Conservation (phyloP, 495 filamentous ascomycete species). For the Hyaloscypha bicolor region DNA sequence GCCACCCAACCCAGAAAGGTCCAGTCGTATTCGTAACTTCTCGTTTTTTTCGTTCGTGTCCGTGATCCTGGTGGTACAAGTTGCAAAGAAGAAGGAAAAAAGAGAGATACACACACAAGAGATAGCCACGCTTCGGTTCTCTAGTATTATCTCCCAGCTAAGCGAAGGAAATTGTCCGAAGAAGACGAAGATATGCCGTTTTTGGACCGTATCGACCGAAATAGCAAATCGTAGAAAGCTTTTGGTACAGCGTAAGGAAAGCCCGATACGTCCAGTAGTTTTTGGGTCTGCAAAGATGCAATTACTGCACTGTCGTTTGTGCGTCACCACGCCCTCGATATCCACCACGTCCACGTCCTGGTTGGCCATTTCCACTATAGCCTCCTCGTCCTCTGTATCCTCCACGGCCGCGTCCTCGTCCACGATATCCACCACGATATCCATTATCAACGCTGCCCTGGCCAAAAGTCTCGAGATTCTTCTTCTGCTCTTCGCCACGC, state of each 20-base stretch:
- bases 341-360: conserved; percentile 30
- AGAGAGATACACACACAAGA: conserved; percentile 10
- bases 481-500: conserved; percentile 88
- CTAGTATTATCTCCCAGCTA: not conserved
- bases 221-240: conserved; percentile 26
- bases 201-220: conserved; percentile 15
- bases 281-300: not conserved
- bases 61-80: conserved; percentile 32
- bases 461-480: conserved; percentile 98
- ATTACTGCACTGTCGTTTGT: conserved; percentile 26
- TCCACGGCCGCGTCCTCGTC: conserved; percentile 63
- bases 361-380: conserved; percentile 30
- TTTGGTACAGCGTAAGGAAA: conserved; percentile 32
- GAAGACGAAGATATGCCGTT: conserved; percentile 1
- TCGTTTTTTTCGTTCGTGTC: conserved; percentile 23
- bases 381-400: conserved; percentile 56
- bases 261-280: conserved; percentile 14
- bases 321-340: conserved; percentile 30
- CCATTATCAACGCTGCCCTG: conserved; percentile 91
- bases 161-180: not conserved
- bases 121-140: conserved; percentile 4
- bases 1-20: conserved; percentile 22
- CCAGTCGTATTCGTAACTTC: conserved; percentile 27
- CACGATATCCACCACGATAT: conserved; percentile 72
- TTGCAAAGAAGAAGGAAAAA: conserved; percentile 19